phyloP scores from a whole-genome alignment of 2,329 filamentous ascomycete species.

The Tolypocladium amazonense region DNA sequence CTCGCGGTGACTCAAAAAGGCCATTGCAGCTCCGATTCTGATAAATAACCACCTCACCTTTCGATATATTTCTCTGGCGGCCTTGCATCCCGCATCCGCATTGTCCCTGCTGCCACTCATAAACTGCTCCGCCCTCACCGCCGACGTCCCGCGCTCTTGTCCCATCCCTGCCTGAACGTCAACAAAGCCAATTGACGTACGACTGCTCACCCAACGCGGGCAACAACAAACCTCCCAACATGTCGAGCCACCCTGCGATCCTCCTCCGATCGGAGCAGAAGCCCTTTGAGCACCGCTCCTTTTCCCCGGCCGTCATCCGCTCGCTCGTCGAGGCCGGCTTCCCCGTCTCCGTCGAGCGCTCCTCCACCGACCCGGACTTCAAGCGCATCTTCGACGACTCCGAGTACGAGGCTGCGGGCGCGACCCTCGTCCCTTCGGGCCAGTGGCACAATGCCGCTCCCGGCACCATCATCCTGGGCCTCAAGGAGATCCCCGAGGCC shows the following conservation, averaged over 20 bases:
- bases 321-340: conserved; percentile 58
- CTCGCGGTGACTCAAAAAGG: not conserved
- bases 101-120: not conserved
- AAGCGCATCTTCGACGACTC: conserved; percentile 53
- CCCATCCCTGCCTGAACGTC: not conserved
- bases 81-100: not conserved
- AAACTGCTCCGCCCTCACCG: not conserved
- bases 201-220: not conserved
- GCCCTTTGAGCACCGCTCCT: conserved; percentile 43
- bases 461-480: conserved; percentile 61
- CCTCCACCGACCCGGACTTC: conserved; percentile 31
- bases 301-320: conserved; percentile 34
- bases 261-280: conserved; percentile 51
- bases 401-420: conserved; percentile 53
- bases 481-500: conserved; percentile 73
- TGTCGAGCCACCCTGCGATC: conserved; percentile 22
- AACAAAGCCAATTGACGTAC: not conserved
- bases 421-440: conserved; percentile 53
- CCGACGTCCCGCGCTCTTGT: not conserved
- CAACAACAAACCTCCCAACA: conserved; percentile 2
- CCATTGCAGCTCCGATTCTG: not conserved
- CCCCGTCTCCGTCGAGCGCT: conserved; percentile 54
- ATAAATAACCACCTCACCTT: not conserved
- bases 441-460: conserved; percentile 57
- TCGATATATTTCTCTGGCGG: not conserved